Conservation (phyloP, 257 asterid species). For the Lantana camara region DNA sequence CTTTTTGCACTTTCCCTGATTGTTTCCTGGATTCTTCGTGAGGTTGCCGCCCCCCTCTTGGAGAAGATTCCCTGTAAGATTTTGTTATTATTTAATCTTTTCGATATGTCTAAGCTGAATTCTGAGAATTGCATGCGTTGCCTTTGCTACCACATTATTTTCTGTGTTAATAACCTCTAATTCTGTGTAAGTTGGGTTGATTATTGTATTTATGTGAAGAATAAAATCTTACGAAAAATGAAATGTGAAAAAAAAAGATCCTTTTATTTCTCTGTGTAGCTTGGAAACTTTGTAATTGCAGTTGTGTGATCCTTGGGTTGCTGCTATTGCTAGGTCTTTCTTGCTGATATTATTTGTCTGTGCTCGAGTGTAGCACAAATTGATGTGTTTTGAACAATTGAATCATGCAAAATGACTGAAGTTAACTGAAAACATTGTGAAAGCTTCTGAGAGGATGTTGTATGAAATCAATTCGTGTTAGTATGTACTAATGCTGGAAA, state of each 20-base stretch:
- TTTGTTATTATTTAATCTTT: background rate
- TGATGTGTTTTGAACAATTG: no score
- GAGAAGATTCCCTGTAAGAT: constrained; percentile 80
- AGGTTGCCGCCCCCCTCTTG: constrained; percentile 88
- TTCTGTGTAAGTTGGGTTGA: no score
- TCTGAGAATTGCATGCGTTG: background rate
- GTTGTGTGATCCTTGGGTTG: background rate
- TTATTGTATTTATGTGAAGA: no score
- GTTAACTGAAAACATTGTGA: background rate
- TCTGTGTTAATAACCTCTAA: background rate
- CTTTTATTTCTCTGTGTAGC: no score
- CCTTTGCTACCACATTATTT: background rate
- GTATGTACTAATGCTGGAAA: no score
- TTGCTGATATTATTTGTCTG: background rate
- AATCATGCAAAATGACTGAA: background rate
- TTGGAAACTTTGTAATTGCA: background rate
- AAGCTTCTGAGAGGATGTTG: background rate
- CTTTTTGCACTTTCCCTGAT: constrained; percentile 76
- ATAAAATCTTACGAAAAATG: no score
- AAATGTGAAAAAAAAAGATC: no score
- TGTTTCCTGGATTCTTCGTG: constrained; percentile 89
- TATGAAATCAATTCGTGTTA: no score
- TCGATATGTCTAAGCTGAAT: background rate
- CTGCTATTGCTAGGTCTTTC: constrained; percentile 13
- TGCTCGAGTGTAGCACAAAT: constrained; percentile 1